Evolutionary conservation across 768 basidiomycete species (phyloP).

Genomic region (Nevesoporus exiguus): DNA sequence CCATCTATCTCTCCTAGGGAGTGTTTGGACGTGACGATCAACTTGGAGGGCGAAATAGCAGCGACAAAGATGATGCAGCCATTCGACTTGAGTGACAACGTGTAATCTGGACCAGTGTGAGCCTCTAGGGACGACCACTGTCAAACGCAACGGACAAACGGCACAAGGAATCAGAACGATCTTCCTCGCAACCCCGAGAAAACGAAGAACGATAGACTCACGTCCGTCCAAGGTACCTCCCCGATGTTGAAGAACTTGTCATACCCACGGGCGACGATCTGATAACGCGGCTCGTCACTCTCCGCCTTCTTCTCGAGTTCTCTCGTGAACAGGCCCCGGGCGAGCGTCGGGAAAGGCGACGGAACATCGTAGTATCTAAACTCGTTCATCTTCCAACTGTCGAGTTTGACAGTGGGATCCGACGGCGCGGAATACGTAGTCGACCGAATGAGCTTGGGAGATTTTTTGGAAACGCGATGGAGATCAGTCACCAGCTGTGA

Average conservation of each 20-base stretch:
- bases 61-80: constrained; percentile 97
- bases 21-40: constrained; percentile 92
- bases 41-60: constrained; percentile 67
- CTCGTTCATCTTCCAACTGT: constrained; percentile 98
- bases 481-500: constrained; percentile 60
- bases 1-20: constrained; percentile 61
- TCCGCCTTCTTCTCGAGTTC: constrained; percentile 37
- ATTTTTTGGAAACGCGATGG: constrained; percentile 46
- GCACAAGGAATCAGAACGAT: background rate
- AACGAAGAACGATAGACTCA: constrained; percentile 38
- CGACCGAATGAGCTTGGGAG: constrained; percentile 64
- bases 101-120: constrained; percentile 75
- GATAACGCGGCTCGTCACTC: constrained; percentile 36
- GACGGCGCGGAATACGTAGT: constrained; percentile 55
- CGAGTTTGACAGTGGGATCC: constrained; percentile 50
- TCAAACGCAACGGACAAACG: background rate
- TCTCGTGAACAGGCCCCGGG: constrained; percentile 81
- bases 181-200: background rate
- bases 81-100: constrained; percentile 89
- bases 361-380: constrained; percentile 90
- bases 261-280: constrained; percentile 88
- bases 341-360: constrained; percentile 92
- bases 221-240: constrained; percentile 93
- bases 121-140: constrained; percentile 75
- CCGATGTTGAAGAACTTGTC: constrained; percentile 99